Evolutionary conservation across 495 filamentous ascomycete genomes (phyloP).

Genomic region (Wilcoxina mikolae): DNA sequence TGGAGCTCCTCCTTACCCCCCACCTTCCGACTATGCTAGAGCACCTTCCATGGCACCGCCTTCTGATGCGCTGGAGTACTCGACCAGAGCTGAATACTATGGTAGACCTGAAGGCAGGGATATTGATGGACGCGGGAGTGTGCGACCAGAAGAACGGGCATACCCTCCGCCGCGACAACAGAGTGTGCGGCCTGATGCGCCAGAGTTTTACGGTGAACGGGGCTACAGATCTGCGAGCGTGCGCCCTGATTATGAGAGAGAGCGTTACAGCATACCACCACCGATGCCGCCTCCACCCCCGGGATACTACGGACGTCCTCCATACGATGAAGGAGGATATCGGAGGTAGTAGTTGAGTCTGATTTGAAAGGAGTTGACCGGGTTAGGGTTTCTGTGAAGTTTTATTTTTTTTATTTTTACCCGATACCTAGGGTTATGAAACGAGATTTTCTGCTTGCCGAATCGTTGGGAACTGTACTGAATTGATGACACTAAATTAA

Average conservation of each 20-base stretch:
- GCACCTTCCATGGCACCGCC: not conserved
- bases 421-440: no score
- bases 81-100: not conserved
- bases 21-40: not conserved
- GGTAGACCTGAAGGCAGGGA: not conserved
- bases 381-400: no score
- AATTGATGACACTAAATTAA: no score
- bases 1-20: not conserved
- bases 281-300: not conserved
- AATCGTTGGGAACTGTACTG: no score
- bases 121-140: not conserved
- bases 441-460: no score
- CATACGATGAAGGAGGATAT: not conserved
- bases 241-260: not conserved
- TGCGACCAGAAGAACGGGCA: not conserved
- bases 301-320: not conserved
- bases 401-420: no score
- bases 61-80: not conserved
- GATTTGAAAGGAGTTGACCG: no score
- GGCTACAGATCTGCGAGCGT: not conserved
- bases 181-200: not conserved
- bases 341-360: no score
- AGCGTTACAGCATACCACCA: constrained; percentile 3
- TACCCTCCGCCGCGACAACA: not conserved
- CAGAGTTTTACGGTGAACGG: not conserved